A percentile compares a stretch with the other conserved stretches of the same genome.
Conservation (phyloP, 2,329 filamentous ascomycete genomes). For the Neoarthrinium moseri region DNA sequence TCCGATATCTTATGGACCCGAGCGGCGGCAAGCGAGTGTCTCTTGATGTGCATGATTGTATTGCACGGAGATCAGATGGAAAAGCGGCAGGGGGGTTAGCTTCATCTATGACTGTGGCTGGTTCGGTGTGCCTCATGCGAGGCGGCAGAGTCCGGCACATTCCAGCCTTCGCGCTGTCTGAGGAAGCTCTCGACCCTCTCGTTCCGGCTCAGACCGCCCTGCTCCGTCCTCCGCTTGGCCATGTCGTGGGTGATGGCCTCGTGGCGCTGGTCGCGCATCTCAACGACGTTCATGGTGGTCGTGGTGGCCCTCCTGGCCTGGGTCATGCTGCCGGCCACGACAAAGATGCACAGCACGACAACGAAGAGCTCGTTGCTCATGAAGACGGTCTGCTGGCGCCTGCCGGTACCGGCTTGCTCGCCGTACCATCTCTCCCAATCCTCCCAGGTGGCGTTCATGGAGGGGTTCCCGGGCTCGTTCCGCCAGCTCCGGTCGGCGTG, state of each 20-base stretch:
- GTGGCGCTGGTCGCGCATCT: constrained; percentile 65
- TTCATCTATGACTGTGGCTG: not conserved
- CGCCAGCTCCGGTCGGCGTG: constrained; percentile 49
- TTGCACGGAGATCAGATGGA: no score
- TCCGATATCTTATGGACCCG: no score
- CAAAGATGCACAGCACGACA: constrained; percentile 66
- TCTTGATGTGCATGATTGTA: no score
- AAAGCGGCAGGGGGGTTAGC: no score
- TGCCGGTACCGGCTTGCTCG: constrained; percentile 41
- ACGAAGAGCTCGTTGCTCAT: constrained; percentile 81
- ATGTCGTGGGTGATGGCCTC: constrained; percentile 63
- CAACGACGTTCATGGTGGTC: constrained; percentile 61
- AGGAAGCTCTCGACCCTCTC: constrained; percentile 77
- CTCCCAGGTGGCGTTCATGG: constrained; percentile 90
- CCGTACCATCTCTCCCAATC: constrained; percentile 88
- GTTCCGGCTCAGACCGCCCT: constrained; percentile 53
- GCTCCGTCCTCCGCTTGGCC: constrained; percentile 50
- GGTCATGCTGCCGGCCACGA: constrained; percentile 67
- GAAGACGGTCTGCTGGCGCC: constrained; percentile 56
- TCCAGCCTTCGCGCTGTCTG: constrained; percentile 60
- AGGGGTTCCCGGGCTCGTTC: constrained; percentile 43
- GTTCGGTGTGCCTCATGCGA: not conserved
- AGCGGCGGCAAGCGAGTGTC: no score
- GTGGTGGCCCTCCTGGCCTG: constrained; percentile 70
- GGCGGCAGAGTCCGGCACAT: constrained; percentile 10